These are phyloP conservation scores for Colletotrichum tanaceti DNA, from an alignment of 2,329 filamentous ascomycete species.

Conservation along the genomic window DNA sequence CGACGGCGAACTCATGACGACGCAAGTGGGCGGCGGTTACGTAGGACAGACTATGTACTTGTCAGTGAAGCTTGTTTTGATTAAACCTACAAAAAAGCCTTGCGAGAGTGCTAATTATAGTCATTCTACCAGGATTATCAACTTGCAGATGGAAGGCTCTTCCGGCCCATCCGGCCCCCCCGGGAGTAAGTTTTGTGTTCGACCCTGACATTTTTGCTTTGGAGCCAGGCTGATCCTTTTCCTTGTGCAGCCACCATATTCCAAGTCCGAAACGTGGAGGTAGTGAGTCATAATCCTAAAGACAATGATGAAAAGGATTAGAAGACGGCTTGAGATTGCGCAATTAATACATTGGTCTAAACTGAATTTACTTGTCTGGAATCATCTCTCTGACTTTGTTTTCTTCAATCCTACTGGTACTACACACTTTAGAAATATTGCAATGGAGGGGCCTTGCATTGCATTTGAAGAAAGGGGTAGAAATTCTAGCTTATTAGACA, in stretches of 20 bases:
- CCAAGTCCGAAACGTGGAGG: conserved; percentile 32
- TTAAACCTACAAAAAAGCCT: not conserved
- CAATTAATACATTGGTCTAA: not conserved
- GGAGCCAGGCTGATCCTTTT: not conserved
- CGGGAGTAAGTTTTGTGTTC: conserved; percentile 26
- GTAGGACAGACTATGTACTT: conserved; percentile 60
- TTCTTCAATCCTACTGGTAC: no score
- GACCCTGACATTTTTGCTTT: not conserved
- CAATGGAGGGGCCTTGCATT: no score
- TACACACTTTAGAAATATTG: no score
- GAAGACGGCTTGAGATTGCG: no score
- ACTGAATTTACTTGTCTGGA: not conserved
- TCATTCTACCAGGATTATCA: conserved; percentile 53
- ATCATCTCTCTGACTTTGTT: no score
- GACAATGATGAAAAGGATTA: not conserved
- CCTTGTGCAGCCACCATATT: conserved; percentile 7
- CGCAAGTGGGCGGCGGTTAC: conserved; percentile 62
- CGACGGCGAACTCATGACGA: conserved; percentile 61
- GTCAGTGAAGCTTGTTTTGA: conserved; percentile 45
- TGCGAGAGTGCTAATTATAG: conserved; percentile 3
- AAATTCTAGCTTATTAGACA: no score
- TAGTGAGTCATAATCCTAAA: conserved; percentile 22
- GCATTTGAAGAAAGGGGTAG: no score
- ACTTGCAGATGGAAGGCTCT: conserved; percentile 60
- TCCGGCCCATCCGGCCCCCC: conserved; percentile 56